Percentiles rank a stretch among this genome's conserved stretches.
These are phyloP conservation scores for Juglanconis sp. DNA, from an alignment of 2,329 filamentous ascomycete species.

Conservation along the genomic window DNA sequence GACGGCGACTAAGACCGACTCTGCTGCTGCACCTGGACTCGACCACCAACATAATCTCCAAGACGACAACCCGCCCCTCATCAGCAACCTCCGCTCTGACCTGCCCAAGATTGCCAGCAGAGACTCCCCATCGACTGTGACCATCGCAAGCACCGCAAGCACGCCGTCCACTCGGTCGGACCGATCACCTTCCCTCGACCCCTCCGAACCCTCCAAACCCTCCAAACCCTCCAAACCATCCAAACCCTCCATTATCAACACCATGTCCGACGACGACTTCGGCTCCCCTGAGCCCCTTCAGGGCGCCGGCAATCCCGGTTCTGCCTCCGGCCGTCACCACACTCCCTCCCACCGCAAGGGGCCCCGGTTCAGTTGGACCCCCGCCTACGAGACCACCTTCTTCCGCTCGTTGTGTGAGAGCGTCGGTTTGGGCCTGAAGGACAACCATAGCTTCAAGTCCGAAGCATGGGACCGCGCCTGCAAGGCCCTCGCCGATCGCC, in stretches of 20 bases:
- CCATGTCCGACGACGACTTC: constrained; percentile 33
- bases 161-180: not conserved
- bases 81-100: constrained; percentile 40
- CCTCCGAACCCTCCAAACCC: not conserved
- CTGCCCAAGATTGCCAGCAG: constrained; percentile 20
- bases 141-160: not conserved
- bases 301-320: constrained; percentile 15
- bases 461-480: constrained; percentile 60
- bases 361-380: constrained; percentile 59
- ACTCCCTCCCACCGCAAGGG: constrained; percentile 29
- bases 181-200: not conserved
- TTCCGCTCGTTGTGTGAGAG: constrained; percentile 59
- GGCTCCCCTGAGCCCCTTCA: constrained; percentile 17
- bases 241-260: constrained; percentile 2
- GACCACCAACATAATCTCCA: not conserved
- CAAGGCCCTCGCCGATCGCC: constrained; percentile 50
- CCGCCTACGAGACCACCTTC: constrained; percentile 57
- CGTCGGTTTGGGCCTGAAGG: constrained; percentile 50
- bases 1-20: not conserved
- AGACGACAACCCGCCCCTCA: constrained; percentile 28
- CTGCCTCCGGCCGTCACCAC: constrained; percentile 19
- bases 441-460: constrained; percentile 55
- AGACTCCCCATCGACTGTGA: not conserved
- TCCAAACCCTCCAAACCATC: constrained; percentile 9
- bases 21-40: not conserved